Conservation (phyloP, 768 basidiomycete genomes). For the Pleurotus ostreatus region DNA sequence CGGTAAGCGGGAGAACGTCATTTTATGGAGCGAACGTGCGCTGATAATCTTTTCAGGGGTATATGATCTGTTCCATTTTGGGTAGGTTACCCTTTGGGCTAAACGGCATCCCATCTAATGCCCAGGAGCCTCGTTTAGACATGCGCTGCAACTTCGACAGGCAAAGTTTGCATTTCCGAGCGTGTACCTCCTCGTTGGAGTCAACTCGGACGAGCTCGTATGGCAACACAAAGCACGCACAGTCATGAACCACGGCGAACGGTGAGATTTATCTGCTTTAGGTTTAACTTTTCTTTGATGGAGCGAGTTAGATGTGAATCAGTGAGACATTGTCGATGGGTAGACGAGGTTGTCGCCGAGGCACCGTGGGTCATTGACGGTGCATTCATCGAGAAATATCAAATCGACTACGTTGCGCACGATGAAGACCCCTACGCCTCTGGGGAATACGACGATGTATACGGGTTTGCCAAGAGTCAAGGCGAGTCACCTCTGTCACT, state of each 20-base stretch:
- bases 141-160: slow-evolving; percentile 93
- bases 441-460: slow-evolving; percentile 83
- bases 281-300: slow-evolving; percentile 1
- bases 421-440: slow-evolving; percentile 87
- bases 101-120: not conserved
- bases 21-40: not conserved
- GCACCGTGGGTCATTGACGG: slow-evolving; percentile 89
- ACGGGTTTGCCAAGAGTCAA: slow-evolving; percentile 71
- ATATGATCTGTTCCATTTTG: slow-evolving; percentile 97
- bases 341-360: slow-evolving; percentile 87
- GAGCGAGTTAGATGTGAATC: slow-evolving; percentile 65
- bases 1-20: slow-evolving; percentile 43
- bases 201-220: slow-evolving; percentile 86
- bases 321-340: slow-evolving; percentile 96
- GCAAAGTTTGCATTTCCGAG: slow-evolving; percentile 90
- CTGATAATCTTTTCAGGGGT: slow-evolving; percentile 51
- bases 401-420: slow-evolving; percentile 97
- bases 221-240: slow-evolving; percentile 72
- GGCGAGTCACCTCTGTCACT: slow-evolving; percentile 42
- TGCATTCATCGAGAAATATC: slow-evolving; percentile 76
- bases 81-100: slow-evolving; percentile 41
- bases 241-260: slow-evolving; percentile 86
- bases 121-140: slow-evolving; percentile 41
- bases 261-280: slow-evolving; percentile 34
- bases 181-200: slow-evolving; percentile 91